Conservation (phyloP, 768 basidiomycete genomes). For the Pholiota molesta region DNA sequence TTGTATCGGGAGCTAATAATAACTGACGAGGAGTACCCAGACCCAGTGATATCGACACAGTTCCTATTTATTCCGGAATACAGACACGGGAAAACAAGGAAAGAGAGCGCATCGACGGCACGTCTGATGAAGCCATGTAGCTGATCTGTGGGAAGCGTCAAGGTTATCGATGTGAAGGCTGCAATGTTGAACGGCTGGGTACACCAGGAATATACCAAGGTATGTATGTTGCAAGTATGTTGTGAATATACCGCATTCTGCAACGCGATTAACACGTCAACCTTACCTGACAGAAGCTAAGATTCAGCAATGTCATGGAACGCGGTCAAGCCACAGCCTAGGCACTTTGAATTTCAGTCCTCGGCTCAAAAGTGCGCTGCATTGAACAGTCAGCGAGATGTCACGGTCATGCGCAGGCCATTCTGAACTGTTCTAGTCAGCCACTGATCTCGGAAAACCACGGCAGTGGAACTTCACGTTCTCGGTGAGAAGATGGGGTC, state of each 20-base stretch:
- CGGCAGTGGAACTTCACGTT: background rate
- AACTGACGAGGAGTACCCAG: background rate
- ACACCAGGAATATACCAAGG: background rate
- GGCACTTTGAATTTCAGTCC: background rate
- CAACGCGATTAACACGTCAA: too few relatives aligned
- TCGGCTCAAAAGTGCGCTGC: background rate
- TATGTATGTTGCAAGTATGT: background rate
- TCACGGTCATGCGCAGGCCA: background rate
- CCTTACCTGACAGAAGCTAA: background rate
- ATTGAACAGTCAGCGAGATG: background rate
- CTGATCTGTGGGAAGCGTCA: background rate
- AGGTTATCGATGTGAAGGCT: background rate
- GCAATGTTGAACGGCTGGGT: background rate
- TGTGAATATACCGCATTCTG: too few relatives aligned
- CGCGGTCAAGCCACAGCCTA: background rate
- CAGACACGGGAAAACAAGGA: background rate
- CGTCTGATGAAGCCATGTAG: background rate
- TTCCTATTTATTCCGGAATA: background rate
- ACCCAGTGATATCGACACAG: background rate
- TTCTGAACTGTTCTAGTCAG: background rate
- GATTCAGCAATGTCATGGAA: background rate
- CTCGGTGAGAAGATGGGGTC: background rate
- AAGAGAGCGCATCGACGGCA: background rate
- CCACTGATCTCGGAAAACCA: slow-evolving; percentile 3
- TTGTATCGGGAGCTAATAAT: background rate